Base-by-base conservation (phyloP, 108 stramenopile genomes). In the Parietichytrium sp. region DNA sequence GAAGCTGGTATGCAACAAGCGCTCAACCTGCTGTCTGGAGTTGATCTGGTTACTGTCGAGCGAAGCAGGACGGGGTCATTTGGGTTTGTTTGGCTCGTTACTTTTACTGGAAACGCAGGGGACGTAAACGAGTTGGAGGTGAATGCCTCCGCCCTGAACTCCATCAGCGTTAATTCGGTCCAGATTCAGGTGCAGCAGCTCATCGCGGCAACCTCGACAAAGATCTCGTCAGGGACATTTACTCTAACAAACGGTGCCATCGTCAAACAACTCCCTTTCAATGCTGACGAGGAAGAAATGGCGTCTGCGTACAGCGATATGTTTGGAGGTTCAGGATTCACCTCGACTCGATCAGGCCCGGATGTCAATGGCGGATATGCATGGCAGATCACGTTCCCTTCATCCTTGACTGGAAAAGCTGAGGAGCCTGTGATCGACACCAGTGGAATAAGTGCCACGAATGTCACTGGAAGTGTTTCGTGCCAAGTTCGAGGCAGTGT, bases 351-450 rank as follows among this genome's bases (percentile, higher is more conserved):
- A 10, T 72, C 61, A n/a, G 6, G 4, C n/a, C 42, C 61, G 13
- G 61, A 72, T 42, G 38, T 16, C 61, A 72, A 72, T n/a, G 61
- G 61, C 61, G 61, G 2, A n/a, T 72, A 45, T 42, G 25, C 20
- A 36, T 72, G 61, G 61, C n/a, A 45, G 10, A 25, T 38, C 15
- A 72, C 61, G 42, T 72, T 72, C 45, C 61, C 61, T 6, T 33
- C 38, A 12, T 45, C 3, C 45, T 6, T 6, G n/a, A n/a, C n/a
- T n/a, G n/a, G n/a, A n/a, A n/a, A n/a, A n/a, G n/a, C n/a, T n/a
- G n/a, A n/a, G n/a, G n/a, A n/a, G n/a, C n/a, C n/a, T n/a, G n/a
- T n/a, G n/a, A n/a, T n/a, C n/a, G n/a, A n/a, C n/a, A n/a, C n/a
- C n/a, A n/a, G n/a, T n/a, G n/a, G n/a, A n/a, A n/a, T n/a, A n/a